A percentile compares a stretch with the other conserved stretches of the same genome.
These are phyloP conservation scores for Mercurialis annua DNA, from an alignment of 345 rosid species.

Conservation along the genomic window DNA sequence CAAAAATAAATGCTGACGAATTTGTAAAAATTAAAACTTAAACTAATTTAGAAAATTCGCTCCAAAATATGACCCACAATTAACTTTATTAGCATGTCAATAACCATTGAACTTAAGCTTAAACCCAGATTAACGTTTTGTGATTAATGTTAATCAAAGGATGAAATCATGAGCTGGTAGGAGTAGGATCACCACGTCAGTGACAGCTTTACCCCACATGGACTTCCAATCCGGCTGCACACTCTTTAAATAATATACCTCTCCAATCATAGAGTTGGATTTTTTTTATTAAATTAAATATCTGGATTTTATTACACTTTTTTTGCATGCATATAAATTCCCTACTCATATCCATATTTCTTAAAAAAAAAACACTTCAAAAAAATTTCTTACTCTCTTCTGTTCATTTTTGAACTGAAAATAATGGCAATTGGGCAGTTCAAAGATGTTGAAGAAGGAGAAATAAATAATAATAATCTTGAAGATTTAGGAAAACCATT, in stretches of 20 bases:
- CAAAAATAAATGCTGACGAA: too few relatives aligned
- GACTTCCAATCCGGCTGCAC: neutral
- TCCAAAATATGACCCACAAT: too few relatives aligned
- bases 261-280: neutral
- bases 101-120: too few relatives aligned
- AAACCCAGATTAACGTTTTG: too few relatives aligned
- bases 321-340: slow-evolving; percentile 12
- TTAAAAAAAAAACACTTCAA: neutral
- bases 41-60: too few relatives aligned
- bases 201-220: slow-evolving; percentile 45
- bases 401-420: neutral
- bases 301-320: neutral
- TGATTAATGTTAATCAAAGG: too few relatives aligned
- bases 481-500: slow-evolving; percentile 51
- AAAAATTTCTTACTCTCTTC: neutral
- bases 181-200: slow-evolving; percentile 30
- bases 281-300: neutral
- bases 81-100: too few relatives aligned
- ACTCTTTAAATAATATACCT: neutral
- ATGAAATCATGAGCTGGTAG: too few relatives aligned
- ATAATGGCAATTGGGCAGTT: slow-evolving; percentile 45
- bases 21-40: too few relatives aligned
- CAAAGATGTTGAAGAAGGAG: slow-evolving; percentile 52
- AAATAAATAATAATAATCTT: slow-evolving; percentile 27
- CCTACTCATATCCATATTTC: neutral